Evolutionary conservation across 306 rosid genomes (phyloP), one percentile per base, ranked within the genome.

Genomic region (Pueraria montana): DNA sequence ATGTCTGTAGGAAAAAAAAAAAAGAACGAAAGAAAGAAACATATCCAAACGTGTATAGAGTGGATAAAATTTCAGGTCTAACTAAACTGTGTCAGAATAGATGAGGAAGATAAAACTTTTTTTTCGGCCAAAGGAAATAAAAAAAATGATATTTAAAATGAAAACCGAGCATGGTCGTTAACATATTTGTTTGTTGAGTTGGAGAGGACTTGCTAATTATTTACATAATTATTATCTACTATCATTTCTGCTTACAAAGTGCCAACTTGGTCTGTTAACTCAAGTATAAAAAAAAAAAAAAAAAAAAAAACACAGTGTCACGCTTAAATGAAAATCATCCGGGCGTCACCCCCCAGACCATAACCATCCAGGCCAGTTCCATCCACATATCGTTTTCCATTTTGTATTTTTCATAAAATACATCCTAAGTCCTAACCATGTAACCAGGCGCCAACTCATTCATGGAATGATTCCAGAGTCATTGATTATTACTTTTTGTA

Each of bases 371-470:
- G 17, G 3, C 17, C 36, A 23, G 9, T 10, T 58, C 65, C 40
- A 61, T 26, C 38, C 67, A 61, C 67, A 5, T 61, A 12, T 61
- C 67, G 7, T 26, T 61, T 61, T 61, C 67, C 16, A 11, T 11
- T 26, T 61, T 61, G 67, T 61, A 61, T 61, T 61, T 26, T 61
- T 26, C 38, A 61, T 11, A 61, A 61, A 61, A 24, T 26, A 61
- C 67, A 61, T 61, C n/a, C 38, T 5, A 61, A 61, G 10, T 52
- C 23, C 58, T 52, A 52, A 17, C 61, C 61, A 53, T n/a, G 4
- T 53, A 18, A 53, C 34, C 16, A 24, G 38, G 40, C 2, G 67
- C 67, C 67, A 61, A 61, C 67, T 61, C 67, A 61, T 61, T 21
- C 67, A 23, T 10, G 6, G 17, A 23, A 11, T 23, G 3, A 58